Base-by-base conservation (phyloP, 2,329 filamentous ascomycete genomes). In the Pestalotiopsis sp. region DNA sequence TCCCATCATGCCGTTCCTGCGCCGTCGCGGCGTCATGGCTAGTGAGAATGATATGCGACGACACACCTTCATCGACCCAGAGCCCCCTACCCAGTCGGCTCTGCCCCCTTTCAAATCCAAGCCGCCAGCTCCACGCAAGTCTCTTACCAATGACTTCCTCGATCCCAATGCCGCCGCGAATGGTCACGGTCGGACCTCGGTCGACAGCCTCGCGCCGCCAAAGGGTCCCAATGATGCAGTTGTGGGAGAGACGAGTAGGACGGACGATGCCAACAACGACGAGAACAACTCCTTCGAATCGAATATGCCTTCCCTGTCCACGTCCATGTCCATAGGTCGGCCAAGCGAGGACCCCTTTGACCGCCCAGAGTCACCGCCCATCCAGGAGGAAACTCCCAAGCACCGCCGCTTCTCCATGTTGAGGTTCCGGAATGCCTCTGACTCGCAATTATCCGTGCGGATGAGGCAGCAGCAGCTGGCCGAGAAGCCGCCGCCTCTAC, bases 341-440 rank as follows among this genome's bases (percentile, higher is more conserved):
- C 68, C 71, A 36, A 78, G 75, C 68, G 71, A 76, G 57, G 76
- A 75, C 68, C 76, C 74, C 13, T 76, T 74, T 59, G 73, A 73
- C 71, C 81, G 84, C 45, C 82, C 85, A 13, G 81, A 80, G 45
- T 84, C 84, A 13, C 87, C 87, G 31, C 83, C 85, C 14, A 78
- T 86, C 67, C 86, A 89, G 73, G 86, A 88, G 64, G 85, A 89
- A 75, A 84, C 81, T 39, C 81, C 81, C 41, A 90, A 86, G 74
- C 86, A 89, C 74, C 86, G 85, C 69, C 87, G 89, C 70, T 91
- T 91, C 77, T 90, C 88, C 68, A 84, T 97, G 80, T 84, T 97
- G 82, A 91, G 92, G 77, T 94, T 96, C 79, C 92, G 94, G 76
- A 95, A 97, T 87, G 95, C 94, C 71, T 98, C 95, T 9, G 95